Evolutionary conservation across 2,329 filamentous ascomycete genomes (phyloP).

Genomic region (Sarocladium oryzae): DNA sequence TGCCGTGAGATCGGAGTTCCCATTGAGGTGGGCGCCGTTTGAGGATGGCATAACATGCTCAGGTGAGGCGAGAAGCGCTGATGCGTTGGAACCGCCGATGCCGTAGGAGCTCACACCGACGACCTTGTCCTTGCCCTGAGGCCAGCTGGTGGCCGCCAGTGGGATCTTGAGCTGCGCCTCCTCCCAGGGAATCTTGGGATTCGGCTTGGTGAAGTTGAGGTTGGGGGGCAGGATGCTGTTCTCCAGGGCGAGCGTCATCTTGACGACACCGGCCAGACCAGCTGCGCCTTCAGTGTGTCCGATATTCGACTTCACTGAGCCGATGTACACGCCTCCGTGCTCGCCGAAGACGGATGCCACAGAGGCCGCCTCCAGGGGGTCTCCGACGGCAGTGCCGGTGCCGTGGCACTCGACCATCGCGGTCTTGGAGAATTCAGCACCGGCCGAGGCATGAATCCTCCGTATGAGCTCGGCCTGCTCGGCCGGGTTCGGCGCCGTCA

Average conservation of each 20-base stretch:
- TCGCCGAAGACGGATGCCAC: conserved; percentile 26
- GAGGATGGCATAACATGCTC: no score
- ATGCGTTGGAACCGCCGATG: no score
- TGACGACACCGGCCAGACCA: conserved; percentile 25
- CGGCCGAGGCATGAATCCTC: conserved; percentile 30
- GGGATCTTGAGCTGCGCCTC: no score
- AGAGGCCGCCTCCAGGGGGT: conserved; percentile 32
- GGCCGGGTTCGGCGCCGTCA: conserved; percentile 40
- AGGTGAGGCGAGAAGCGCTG: no score
- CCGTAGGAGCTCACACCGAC: no score
- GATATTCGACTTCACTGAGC: conserved; percentile 35
- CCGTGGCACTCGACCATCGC: conserved; percentile 42
- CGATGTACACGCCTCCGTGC: conserved; percentile 27
- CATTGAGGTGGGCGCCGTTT: no score
- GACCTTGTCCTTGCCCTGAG: no score
- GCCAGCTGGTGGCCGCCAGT: no score
- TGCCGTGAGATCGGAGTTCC: no score
- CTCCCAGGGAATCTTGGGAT: no score
- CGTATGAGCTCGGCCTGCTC: conserved; percentile 36
- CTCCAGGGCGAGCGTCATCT: conserved; percentile 24
- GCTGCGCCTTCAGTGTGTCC: conserved; percentile 30
- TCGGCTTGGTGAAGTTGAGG: conserved; percentile 19
- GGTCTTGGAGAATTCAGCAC: conserved; percentile 26
- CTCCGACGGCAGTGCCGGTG: conserved; percentile 37
- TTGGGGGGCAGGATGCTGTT: conserved; percentile 21